phyloP scores from a whole-genome alignment of 1,284 basidiomycete species.

The Cronartium quercuum region DNA sequence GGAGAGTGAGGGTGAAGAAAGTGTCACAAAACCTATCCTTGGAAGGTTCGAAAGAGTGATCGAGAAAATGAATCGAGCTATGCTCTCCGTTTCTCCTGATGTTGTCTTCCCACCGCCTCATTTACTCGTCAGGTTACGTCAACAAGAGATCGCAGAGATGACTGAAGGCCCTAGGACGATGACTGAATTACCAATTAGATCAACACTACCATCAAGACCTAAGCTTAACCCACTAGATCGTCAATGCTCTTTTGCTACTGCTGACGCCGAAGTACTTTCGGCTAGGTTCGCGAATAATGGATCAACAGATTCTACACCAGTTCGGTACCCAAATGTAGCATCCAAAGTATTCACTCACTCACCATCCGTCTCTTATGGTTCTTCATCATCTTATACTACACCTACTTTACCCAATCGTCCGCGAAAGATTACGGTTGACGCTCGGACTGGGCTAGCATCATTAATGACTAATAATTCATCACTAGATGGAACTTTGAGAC shows the following conservation, averaged over 20 bases:
- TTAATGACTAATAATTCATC: constrained; percentile 41
- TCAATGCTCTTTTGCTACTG: not conserved
- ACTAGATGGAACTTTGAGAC: constrained; percentile 36
- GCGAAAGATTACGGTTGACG: constrained; percentile 40
- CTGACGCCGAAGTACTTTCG: not conserved
- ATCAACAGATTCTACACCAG: not conserved
- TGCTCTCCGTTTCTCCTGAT: constrained; percentile 34
- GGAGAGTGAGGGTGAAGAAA: not conserved
- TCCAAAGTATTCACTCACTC: not conserved
- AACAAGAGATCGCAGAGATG: constrained; percentile 40
- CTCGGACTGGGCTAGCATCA: constrained; percentile 28
- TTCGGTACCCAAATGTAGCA: not conserved
- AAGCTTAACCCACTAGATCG: not conserved
- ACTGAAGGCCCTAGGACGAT: not conserved
- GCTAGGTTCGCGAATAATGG: not conserved
- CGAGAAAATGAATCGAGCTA: constrained; percentile 36
- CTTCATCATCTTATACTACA: not conserved
- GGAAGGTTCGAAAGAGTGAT: constrained; percentile 41
- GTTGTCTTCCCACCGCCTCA: constrained; percentile 42
- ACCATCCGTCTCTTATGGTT: not conserved
- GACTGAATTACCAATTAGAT: not conserved
- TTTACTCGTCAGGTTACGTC: constrained; percentile 40
- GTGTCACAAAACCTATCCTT: not conserved
- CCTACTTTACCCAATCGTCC: not conserved
- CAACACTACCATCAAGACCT: not conserved